Evolutionary conservation across 1,284 basidiomycete genomes (phyloP).

Genomic region (Agaricales sp.): DNA sequence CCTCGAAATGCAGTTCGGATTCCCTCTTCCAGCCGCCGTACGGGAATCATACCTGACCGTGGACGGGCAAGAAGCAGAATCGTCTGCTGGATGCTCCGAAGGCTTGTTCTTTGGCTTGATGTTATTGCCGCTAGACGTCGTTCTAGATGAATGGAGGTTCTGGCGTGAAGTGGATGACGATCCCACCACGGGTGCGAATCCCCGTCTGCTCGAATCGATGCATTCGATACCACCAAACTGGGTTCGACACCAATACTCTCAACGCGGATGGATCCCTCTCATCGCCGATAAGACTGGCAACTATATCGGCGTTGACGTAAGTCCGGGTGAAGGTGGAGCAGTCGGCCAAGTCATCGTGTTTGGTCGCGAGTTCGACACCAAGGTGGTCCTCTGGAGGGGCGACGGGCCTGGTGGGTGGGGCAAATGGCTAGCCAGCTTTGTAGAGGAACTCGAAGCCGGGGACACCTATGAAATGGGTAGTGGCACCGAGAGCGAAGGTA

Average conservation of each 20-base stretch:
- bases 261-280: conserved; percentile 93
- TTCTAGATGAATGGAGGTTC: conserved; percentile 87
- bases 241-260: conserved; percentile 86
- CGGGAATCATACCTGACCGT: conserved; percentile 77
- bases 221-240: conserved; percentile 85
- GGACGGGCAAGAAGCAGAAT: conserved; percentile 86
- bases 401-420: conserved; percentile 93
- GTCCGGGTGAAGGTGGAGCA: conserved; percentile 68
- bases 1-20: conserved; percentile 76
- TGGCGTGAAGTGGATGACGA: conserved; percentile 89
- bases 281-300: conserved; percentile 92
- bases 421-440: conserved; percentile 87
- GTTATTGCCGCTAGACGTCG: conserved; percentile 79
- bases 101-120: conserved; percentile 85
- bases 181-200: conserved; percentile 69
- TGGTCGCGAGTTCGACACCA: conserved; percentile 96
- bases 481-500: conserved; percentile 59
- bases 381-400: conserved; percentile 88
- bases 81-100: conserved; percentile 73
- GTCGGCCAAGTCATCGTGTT: conserved; percentile 96
- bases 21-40: conserved; percentile 66
- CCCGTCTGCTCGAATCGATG: conserved; percentile 68
- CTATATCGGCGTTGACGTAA: conserved; percentile 93
- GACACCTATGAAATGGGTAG: conserved; percentile 77
- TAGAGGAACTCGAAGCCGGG: conserved; percentile 86